Evolutionary conservation across 1,284 basidiomycete genomes (phyloP).

Genomic region (Rhizopogon parksii): DNA sequence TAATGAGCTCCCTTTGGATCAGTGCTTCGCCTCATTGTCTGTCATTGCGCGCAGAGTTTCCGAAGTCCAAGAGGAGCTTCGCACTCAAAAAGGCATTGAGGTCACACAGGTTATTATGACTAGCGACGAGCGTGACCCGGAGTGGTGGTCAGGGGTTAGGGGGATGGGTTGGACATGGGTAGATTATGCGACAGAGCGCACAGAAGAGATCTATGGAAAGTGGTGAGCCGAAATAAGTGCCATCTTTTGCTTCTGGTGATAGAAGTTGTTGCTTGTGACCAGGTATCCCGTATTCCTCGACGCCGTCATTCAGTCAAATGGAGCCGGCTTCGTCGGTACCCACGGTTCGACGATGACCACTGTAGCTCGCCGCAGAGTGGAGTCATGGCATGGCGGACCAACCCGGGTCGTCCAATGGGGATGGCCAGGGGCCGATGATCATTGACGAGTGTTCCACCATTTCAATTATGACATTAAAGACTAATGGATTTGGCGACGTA

Average conservation of each 20-base stretch:
- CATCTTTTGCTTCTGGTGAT: background rate
- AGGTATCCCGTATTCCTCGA: slow-evolving; percentile 68
- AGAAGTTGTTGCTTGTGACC: slow-evolving; percentile 5
- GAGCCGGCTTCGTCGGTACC: slow-evolving; percentile 64
- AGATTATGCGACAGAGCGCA: slow-evolving; percentile 46
- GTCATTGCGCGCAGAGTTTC: slow-evolving; percentile 53
- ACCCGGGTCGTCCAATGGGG: slow-evolving; percentile 52
- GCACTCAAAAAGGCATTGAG: slow-evolving; percentile 40
- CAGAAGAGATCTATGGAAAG: slow-evolving; percentile 44
- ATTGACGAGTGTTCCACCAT: slow-evolving; percentile 18
- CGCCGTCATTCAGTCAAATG: slow-evolving; percentile 60
- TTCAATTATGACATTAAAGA: too few relatives aligned
- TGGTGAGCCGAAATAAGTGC: slow-evolving; percentile 38
- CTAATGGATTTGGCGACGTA: background rate
- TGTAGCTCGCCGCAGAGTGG: slow-evolving; percentile 53
- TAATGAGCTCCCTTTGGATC: slow-evolving; percentile 34
- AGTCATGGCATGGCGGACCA: slow-evolving; percentile 55
- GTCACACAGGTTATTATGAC: slow-evolving; percentile 62
- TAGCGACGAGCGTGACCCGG: slow-evolving; percentile 58
- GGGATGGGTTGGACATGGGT: slow-evolving; percentile 53
- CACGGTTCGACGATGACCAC: slow-evolving; percentile 62
- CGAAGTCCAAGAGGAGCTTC: slow-evolving; percentile 53
- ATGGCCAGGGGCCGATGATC: slow-evolving; percentile 37
- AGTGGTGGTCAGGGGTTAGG: slow-evolving; percentile 60
- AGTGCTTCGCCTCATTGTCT: slow-evolving; percentile 57